Conservation (phyloP, 176 grass and related monocot species). For the Thalia dealbata region DNA sequence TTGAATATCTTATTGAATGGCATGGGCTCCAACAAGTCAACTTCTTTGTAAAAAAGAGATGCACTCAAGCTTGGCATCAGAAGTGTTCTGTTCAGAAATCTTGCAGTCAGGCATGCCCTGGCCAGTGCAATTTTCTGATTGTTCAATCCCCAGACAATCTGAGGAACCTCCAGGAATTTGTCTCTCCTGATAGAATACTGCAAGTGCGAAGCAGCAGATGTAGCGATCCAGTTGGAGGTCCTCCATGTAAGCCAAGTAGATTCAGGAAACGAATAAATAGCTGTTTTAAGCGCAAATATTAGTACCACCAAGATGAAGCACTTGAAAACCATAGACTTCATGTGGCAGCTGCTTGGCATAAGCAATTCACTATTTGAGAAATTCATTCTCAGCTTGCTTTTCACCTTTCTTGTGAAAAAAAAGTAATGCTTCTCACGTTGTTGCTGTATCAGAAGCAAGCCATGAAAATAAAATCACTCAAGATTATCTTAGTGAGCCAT, state of each 20-base stretch:
- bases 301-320: slow-evolving; percentile 35
- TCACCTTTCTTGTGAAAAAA: neutral
- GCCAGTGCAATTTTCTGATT: slow-evolving; percentile 97
- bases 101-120: slow-evolving; percentile 75
- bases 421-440: neutral
- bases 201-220: slow-evolving; percentile 22
- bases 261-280: slow-evolving; percentile 44
- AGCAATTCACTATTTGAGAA: neutral
- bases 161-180: slow-evolving; percentile 81
- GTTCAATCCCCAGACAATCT: slow-evolving; percentile 99
- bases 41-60: slow-evolving; percentile 91
- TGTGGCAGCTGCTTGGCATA: neutral
- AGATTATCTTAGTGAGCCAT: neutral
- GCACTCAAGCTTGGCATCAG: slow-evolving; percentile 96
- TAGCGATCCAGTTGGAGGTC: slow-evolving; percentile 31
- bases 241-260: slow-evolving; percentile 38
- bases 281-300: slow-evolving; percentile 43
- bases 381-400: neutral
- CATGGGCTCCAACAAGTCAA: slow-evolving; percentile 77
- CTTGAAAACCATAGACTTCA: slow-evolving; percentile 10
- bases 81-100: slow-evolving; percentile 75
- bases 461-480: neutral
- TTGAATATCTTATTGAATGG: slow-evolving; percentile 76
- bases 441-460: neutral
- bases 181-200: slow-evolving; percentile 41